Percentiles rank a stretch among this genome's conserved stretches.
phyloP scores from a whole-genome alignment of 2,329 filamentous ascomycete species.

The Neonectria sp. region DNA sequence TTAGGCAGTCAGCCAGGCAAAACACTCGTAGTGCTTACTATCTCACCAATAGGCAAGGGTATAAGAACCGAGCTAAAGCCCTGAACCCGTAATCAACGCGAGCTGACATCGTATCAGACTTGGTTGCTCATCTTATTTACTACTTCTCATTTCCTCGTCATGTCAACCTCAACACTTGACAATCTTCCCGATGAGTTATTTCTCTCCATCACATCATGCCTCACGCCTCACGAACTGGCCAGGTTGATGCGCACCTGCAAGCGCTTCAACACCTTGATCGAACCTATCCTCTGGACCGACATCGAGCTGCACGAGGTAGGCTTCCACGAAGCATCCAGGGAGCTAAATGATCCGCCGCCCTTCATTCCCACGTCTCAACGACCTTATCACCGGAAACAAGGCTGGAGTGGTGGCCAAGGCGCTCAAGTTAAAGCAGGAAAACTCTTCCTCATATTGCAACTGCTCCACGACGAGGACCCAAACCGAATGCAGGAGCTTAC shows the following conservation, averaged over 20 bases:
- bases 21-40: not conserved
- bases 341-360: constrained; percentile 20
- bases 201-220: not conserved
- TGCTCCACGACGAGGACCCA: not conserved
- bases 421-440: not conserved
- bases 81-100: not conserved
- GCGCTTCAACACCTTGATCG: constrained; percentile 2
- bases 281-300: constrained; percentile 33
- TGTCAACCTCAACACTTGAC: not conserved
- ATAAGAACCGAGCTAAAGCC: not conserved
- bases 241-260: constrained; percentile 18
- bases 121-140: not conserved
- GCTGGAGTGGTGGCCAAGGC: not conserved
- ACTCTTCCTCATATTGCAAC: constrained; percentile 23
- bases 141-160: not conserved
- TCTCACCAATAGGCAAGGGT: not conserved
- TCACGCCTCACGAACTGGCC: not conserved
- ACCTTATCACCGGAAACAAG: not conserved
- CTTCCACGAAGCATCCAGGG: constrained; percentile 20
- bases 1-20: too few species aligned
- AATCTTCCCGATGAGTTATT: constrained; percentile 22
- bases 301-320: constrained; percentile 33
- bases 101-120: not conserved
- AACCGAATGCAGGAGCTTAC: constrained; percentile 5
- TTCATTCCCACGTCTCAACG: not conserved